These are phyloP conservation scores for Colletotrichum lindemuthianum DNA, from an alignment of 2,329 filamentous ascomycete genomes.

Conservation along the genomic window DNA sequence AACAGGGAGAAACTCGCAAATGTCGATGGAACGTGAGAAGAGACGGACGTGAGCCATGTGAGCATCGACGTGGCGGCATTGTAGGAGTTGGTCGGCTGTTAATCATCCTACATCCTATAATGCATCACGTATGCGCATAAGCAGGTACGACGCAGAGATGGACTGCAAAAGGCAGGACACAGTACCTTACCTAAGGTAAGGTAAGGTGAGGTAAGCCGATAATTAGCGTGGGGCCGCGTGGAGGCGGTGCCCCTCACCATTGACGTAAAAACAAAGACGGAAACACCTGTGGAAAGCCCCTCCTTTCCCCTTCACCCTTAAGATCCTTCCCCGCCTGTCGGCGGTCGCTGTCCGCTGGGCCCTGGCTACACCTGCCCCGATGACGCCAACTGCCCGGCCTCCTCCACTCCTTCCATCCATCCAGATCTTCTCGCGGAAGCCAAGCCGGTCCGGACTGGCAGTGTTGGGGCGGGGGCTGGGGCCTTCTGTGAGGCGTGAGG, in stretches of 20 bases:
- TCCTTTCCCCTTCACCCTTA: background rate
- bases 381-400: too few species aligned
- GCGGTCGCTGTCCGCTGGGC: background rate
- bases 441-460: constrained; percentile 8
- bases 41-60: constrained; percentile 19
- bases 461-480: background rate
- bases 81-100: background rate
- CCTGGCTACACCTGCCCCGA: background rate
- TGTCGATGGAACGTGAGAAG: constrained; percentile 12
- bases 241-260: background rate
- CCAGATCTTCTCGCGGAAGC: constrained; percentile 5
- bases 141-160: too few species aligned
- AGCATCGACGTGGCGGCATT: background rate
- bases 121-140: background rate
- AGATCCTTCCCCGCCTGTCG: background rate
- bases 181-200: too few species aligned
- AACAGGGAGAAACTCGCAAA: background rate
- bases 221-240: background rate
- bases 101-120: background rate
- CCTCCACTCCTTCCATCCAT: background rate
- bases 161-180: too few species aligned
- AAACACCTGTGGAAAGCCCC: background rate
- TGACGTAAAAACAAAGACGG: background rate
- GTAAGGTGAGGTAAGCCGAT: too few species aligned
- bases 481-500: background rate